Percentiles rank a stretch among this genome's conserved stretches.
phyloP scores from a whole-genome alignment of 2,329 filamentous ascomycete genomes.

The Chaetothyriales sp. region DNA sequence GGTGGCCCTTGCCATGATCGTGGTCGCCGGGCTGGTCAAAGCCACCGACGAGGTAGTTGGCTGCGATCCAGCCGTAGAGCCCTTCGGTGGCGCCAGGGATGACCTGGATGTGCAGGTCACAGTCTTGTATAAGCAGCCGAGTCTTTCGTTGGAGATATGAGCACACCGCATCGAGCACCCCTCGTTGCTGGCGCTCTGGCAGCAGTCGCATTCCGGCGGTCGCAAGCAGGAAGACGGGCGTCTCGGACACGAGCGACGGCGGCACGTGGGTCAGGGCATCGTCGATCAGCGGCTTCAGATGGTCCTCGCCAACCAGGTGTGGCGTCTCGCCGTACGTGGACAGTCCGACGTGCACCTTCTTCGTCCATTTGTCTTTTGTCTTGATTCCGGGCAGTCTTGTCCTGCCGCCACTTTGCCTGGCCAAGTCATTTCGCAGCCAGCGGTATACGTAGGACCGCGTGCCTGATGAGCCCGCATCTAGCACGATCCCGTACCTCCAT shows the following conservation, averaged over 20 bases:
- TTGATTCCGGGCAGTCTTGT: constrained; percentile 62
- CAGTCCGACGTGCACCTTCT: constrained; percentile 86
- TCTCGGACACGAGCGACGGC: constrained; percentile 58
- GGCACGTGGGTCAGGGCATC: constrained; percentile 72
- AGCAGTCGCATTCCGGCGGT: constrained; percentile 90
- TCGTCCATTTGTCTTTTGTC: constrained; percentile 74
- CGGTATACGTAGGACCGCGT: constrained; percentile 88
- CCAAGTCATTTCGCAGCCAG: constrained; percentile 66
- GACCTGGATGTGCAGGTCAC: constrained; percentile 74
- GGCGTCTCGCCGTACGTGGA: constrained; percentile 75
- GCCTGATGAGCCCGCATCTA: constrained; percentile 92
- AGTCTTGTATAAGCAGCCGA: constrained; percentile 76
- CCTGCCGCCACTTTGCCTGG: constrained; percentile 38
- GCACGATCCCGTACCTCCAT: constrained; percentile 71
- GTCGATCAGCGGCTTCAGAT: constrained; percentile 63
- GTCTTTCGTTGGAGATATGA: constrained; percentile 64
- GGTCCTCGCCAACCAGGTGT: constrained; percentile 60
- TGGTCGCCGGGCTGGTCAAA: constrained; percentile 73
- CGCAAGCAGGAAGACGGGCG: constrained; percentile 86
- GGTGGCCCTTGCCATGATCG: constrained; percentile 69
- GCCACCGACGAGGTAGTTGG: constrained; percentile 84
- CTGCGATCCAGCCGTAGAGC: constrained; percentile 91
- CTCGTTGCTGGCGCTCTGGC: constrained; percentile 53
- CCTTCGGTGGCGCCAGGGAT: constrained; percentile 93
- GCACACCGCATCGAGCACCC: constrained; percentile 65